Conservation (phyloP, 805 yeast species). For the Metahyphopichia silvanorum region DNA sequence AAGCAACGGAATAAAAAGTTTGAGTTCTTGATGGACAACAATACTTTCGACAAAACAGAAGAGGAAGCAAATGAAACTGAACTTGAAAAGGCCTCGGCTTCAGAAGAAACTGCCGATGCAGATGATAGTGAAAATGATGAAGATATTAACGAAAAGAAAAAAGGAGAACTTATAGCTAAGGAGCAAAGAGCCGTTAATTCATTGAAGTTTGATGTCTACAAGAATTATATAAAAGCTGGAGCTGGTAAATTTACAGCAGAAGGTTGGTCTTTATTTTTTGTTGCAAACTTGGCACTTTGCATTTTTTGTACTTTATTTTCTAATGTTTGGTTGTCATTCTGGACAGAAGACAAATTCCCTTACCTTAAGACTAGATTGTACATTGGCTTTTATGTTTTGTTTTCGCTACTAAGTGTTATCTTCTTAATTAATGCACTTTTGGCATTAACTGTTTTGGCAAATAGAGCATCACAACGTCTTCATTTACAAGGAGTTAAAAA, state of each 20-base stretch:
- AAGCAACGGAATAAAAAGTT: constrained; percentile 29
- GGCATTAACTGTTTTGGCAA: constrained; percentile 9
- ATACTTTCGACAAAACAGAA: constrained; percentile 12
- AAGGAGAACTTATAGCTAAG: constrained; percentile 8
- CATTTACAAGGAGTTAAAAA: constrained; percentile 12
- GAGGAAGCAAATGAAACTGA: constrained; percentile 8
- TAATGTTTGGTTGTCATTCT: constrained; percentile 22
- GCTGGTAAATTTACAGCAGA: constrained; percentile 7
- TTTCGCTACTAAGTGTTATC: constrained; percentile 11
- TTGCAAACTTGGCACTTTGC: constrained; percentile 5
- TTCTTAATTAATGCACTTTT: constrained; percentile 7
- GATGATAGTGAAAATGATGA: constrained; percentile 4
- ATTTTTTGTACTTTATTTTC: constrained; percentile 15
- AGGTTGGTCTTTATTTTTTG: constrained; percentile 6
- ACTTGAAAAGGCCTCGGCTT: background rate
- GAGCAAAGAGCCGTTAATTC: constrained; percentile 17
- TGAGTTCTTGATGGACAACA: constrained; percentile 34
- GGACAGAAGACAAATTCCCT: constrained; percentile 13
- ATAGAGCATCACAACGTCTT: constrained; percentile 11
- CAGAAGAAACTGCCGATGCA: constrained; percentile 2
- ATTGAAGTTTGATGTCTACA: constrained; percentile 9
- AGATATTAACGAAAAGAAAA: constrained; percentile 10
- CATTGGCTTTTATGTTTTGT: constrained; percentile 16
- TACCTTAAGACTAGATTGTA: constrained; percentile 5
- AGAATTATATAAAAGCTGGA: constrained; percentile 10